These are phyloP conservation scores for Atalantia buxifolia DNA, from an alignment of 345 rosid genomes.

Conservation along the genomic window DNA sequence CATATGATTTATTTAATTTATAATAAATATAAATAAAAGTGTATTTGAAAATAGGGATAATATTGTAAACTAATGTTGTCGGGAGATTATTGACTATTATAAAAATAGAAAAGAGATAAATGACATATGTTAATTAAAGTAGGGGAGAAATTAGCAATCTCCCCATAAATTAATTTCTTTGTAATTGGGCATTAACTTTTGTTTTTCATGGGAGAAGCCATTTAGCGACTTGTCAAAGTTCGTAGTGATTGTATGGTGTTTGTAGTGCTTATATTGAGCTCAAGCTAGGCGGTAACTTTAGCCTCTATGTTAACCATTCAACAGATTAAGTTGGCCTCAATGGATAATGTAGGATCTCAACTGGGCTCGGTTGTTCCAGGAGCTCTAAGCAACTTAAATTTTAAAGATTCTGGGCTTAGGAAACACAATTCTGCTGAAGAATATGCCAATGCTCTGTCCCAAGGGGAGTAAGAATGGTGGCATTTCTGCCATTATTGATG, in stretches of 20 bases:
- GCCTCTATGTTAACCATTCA: background rate
- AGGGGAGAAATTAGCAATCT: no score
- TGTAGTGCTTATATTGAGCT: constrained; percentile 30
- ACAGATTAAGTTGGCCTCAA: background rate
- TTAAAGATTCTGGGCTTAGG: background rate
- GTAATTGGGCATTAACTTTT: no score
- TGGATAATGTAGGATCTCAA: background rate
- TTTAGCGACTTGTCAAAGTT: constrained; percentile 35
- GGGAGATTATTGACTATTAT: no score
- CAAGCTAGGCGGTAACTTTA: constrained; percentile 26
- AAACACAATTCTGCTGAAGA: background rate
- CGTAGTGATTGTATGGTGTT: constrained; percentile 33
- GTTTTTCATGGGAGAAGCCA: constrained; percentile 1
- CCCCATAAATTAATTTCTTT: no score
- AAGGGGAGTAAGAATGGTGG: constrained; percentile 18
- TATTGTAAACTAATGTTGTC: no score
- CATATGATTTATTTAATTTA: no score
- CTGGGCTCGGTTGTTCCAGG: no score
- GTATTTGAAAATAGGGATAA: no score
- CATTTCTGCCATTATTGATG: constrained; percentile 34
- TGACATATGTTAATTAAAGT: no score
- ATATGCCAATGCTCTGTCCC: background rate
- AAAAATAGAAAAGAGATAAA: no score
- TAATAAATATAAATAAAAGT: no score
- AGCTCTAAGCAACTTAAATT: background rate